These are phyloP conservation scores for Ceratocystis papillata DNA, from an alignment of 2,329 filamentous ascomycete genomes.

Conservation along the genomic window DNA sequence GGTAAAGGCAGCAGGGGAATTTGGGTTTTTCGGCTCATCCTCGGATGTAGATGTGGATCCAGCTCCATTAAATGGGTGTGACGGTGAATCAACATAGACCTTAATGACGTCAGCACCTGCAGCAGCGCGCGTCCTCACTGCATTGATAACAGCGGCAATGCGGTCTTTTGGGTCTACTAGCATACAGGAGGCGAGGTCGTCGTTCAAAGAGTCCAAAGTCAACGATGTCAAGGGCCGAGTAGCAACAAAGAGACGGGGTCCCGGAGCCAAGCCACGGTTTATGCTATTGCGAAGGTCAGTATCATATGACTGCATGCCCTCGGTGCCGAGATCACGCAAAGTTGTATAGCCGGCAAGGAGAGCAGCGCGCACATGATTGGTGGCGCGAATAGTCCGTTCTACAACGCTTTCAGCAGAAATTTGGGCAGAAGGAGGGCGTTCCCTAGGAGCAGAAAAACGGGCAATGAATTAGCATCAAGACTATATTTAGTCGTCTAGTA, in stretches of 20 bases:
- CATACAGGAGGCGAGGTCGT: constrained; percentile 5
- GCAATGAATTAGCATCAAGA: neutral
- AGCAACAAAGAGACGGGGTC: constrained; percentile 46
- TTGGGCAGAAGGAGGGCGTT: constrained; percentile 37
- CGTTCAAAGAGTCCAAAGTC: constrained; percentile 32
- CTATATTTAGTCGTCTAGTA: too few species aligned
- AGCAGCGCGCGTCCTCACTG: constrained; percentile 38
- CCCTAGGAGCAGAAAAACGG: constrained; percentile 28
- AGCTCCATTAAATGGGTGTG: constrained; percentile 37
- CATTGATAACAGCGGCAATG: constrained; percentile 36
- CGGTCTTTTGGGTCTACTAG: constrained; percentile 38
- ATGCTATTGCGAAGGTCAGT: constrained; percentile 43
- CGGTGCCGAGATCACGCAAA: constrained; percentile 46
- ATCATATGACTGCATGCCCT: constrained; percentile 41
- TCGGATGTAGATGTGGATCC: constrained; percentile 28
- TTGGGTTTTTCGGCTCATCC: constrained; percentile 33
- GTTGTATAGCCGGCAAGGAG: constrained; percentile 49
- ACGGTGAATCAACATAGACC: constrained; percentile 42
- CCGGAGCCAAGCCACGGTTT: constrained; percentile 43
- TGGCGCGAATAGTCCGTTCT: constrained; percentile 44
- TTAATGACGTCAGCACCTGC: constrained; percentile 43
- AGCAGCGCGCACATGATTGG: constrained; percentile 42
- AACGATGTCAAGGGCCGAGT: constrained; percentile 42
- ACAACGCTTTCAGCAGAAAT: constrained; percentile 49
- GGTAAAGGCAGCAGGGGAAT: too few species aligned